Evolutionary conservation across 768 basidiomycete species (phyloP).

Genomic region (Royoungia palumana): DNA sequence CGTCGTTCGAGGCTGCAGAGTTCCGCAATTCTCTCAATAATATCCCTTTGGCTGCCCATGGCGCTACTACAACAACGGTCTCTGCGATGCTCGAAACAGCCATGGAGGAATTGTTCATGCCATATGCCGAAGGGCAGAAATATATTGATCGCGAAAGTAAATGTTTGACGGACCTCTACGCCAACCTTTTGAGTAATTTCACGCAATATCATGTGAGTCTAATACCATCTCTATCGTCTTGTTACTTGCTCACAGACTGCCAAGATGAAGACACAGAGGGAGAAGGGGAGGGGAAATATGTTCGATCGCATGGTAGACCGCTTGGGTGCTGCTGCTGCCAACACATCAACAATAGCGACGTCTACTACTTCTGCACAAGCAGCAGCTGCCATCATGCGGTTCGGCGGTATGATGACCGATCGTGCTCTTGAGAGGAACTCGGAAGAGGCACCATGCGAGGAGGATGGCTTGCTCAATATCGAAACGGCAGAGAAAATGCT

Average conservation of each 20-base stretch:
- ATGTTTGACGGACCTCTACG: slow-evolving; percentile 77
- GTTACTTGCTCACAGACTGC: slow-evolving; percentile 6
- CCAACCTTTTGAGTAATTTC: slow-evolving; percentile 65
- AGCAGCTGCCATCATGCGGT: slow-evolving; percentile 84
- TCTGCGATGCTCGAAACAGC: slow-evolving; percentile 90
- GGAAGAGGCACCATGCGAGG: slow-evolving; percentile 73
- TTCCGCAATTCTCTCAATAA: slow-evolving; percentile 55
- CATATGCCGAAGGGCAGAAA: slow-evolving; percentile 86
- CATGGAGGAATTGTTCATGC: slow-evolving; percentile 94
- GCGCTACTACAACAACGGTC: slow-evolving; percentile 47
- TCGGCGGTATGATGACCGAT: slow-evolving; percentile 72
- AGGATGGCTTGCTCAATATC: slow-evolving; percentile 77
- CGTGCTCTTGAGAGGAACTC: slow-evolving; percentile 46
- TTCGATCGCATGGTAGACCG: slow-evolving; percentile 92
- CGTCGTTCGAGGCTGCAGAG: slow-evolving; percentile 58
- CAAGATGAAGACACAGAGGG: slow-evolving; percentile 57
- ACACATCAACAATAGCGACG: slow-evolving; percentile 53
- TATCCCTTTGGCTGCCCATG: slow-evolving; percentile 37
- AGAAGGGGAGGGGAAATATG: slow-evolving; percentile 62
- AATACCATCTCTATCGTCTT: background rate
- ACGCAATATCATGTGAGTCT: slow-evolving; percentile 80
- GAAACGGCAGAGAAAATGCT: slow-evolving; percentile 86
- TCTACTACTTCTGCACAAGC: slow-evolving; percentile 78
- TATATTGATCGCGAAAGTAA: slow-evolving; percentile 92
- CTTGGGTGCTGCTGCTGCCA: slow-evolving; percentile 70